Base-by-base conservation (phyloP, 192 early-diverging fungal genomes). In the Chytriomyces sp. region DNA sequence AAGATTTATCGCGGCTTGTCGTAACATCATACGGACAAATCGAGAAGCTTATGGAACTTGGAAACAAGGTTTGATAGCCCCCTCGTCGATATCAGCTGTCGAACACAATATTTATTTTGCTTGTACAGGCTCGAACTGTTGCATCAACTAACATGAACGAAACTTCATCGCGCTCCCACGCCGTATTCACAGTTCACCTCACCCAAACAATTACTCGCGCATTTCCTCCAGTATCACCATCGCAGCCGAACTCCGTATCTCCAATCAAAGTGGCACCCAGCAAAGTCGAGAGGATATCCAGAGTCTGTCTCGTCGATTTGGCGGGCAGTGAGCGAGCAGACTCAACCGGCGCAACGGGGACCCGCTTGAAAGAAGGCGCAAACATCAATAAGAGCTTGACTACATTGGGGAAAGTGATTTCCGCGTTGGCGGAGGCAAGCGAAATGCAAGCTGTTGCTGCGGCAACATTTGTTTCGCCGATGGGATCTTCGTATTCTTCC, bases 71-170 rank as follows among this genome's bases (percentile, higher is more conserved):
- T 35, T 35, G 35, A 35, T 35, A 35, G 35, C 35, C 35, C 35
- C 88, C 89, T 89, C 67, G 94, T 93, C 75, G 79, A 16, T 71
- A 5, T 45, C 35, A 45, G 45, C 20, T 13, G 44, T 23, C 10
- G 62, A 26, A 67, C 35, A 35, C 35, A 35, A 35, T 35, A 35
- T 35, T 35, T 35, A 35, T 35, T 35, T 35, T 35, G 0, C 35
- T 35, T 94, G 93, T 79, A 91, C 78, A 93, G 90, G 88, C 92
- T n/a, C 87, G 93, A 70, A 96, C 95, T 1, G 94, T 96, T 18
- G 96, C 95, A 1, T 89, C 95, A 16, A 98, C 96, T 57, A 92
- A 94, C 69, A 96, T 97, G 95, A 98, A 98, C 83, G 96, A 92
- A 69, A 90, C 90, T 2, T 96, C 95, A 48, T 93, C 91, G 82